These are phyloP conservation scores for Scutellaria barbata DNA, from an alignment of 257 asterid species.

Conservation along the genomic window DNA sequence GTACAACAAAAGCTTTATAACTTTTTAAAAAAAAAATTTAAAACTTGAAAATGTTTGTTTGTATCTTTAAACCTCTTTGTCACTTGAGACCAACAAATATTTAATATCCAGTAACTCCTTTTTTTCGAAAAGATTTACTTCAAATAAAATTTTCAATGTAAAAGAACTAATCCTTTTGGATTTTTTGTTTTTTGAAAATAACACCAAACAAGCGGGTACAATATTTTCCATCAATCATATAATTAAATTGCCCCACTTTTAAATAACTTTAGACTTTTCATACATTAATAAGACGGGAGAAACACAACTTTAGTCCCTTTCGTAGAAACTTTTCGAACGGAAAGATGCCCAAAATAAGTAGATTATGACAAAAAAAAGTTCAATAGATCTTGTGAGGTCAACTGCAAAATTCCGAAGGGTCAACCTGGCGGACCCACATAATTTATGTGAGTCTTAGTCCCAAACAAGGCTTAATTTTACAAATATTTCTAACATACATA, in stretches of 20 bases:
- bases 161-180: no score
- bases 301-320: slow-evolving; percentile 16
- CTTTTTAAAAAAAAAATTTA: no score
- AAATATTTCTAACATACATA: no score
- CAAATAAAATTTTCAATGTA: no score
- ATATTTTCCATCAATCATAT: background rate
- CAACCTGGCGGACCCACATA: background rate
- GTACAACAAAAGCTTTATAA: no score
- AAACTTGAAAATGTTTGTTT: no score
- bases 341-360: slow-evolving; percentile 17
- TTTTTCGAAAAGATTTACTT: no score
- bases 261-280: slow-evolving; percentile 13
- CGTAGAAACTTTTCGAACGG: background rate
- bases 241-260: slow-evolving; percentile 6
- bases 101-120: no score
- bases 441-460: background rate
- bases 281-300: background rate
- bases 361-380: background rate
- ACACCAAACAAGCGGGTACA: background rate
- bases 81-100: no score
- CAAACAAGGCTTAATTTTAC: background rate
- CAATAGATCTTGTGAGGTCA: background rate
- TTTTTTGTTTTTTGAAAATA: no score
- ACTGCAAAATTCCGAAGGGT: no score
- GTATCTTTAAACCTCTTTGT: no score